These are phyloP conservation scores for Penicillium expansum DNA, from an alignment of 2,329 filamentous ascomycete genomes.

Conservation along the genomic window DNA sequence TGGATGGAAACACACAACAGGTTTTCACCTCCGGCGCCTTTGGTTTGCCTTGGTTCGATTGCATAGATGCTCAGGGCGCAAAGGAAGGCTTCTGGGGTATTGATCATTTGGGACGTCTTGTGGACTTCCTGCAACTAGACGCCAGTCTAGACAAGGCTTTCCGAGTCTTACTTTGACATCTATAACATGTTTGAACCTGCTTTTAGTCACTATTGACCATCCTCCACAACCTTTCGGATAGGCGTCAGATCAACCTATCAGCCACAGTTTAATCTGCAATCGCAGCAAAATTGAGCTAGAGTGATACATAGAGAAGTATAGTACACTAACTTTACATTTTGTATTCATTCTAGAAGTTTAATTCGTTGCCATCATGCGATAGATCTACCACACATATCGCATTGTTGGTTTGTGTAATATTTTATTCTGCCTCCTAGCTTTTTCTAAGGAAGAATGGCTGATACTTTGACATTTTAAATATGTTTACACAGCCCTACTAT, in stretches of 20 bases:
- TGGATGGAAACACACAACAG: conserved; percentile 51
- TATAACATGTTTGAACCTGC: background rate
- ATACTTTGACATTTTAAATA: background rate
- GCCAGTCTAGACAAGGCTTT: conserved; percentile 26
- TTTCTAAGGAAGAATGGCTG: background rate
- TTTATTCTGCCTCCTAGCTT: background rate
- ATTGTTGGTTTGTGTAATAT: background rate
- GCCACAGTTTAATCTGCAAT: background rate
- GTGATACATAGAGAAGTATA: background rate
- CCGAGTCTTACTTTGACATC: conserved; percentile 23
- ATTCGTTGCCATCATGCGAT: background rate
- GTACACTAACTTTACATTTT: no score
- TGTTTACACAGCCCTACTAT: background rate
- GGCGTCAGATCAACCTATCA: background rate
- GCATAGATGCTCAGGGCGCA: conserved; percentile 53
- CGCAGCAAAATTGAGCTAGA: no score
- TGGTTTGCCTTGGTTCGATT: conserved; percentile 60
- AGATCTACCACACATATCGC: background rate
- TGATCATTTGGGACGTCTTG: conserved; percentile 58
- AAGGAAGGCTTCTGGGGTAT: conserved; percentile 60
- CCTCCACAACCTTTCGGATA: background rate
- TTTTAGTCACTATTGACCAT: background rate
- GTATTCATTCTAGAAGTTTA: background rate
- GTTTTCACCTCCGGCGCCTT: conserved; percentile 57
- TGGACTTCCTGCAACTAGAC: conserved; percentile 53